A percentile compares a stretch with the other conserved stretches of the same genome.
Conservation (phyloP, 148 eudicot species). For the Rhododendron simsii region DNA sequence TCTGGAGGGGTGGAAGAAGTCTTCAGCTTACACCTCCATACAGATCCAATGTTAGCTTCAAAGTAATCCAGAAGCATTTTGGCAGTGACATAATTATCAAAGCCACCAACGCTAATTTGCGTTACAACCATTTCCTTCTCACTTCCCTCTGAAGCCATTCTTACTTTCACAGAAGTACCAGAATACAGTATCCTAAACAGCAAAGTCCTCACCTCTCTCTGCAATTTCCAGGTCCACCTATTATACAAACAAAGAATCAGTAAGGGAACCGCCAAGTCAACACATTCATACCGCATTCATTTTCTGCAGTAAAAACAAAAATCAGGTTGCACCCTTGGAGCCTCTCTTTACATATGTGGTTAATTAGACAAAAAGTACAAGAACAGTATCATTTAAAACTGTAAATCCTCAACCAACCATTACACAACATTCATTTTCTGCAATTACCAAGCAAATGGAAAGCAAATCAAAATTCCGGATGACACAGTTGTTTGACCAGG, state of each 20-base stretch:
- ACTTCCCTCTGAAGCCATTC: slow-evolving; percentile 48
- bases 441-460: neutral
- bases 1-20: slow-evolving; percentile 82
- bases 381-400: slow-evolving; percentile 9
- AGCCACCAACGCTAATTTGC: slow-evolving; percentile 81
- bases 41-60: slow-evolving; percentile 50
- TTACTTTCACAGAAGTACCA: slow-evolving; percentile 6
- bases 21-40: slow-evolving; percentile 84
- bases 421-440: neutral
- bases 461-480: neutral
- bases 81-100: slow-evolving; percentile 53
- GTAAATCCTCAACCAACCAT: neutral
- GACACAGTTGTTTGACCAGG: neutral
- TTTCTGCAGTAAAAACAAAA: neutral
- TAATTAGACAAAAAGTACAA: neutral
- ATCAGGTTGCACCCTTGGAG: neutral
- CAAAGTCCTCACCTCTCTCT: too few relatives aligned
- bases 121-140: slow-evolving; percentile 50
- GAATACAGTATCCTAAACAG: neutral
- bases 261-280: neutral
- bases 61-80: slow-evolving; percentile 52
- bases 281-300: neutral
- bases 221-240: neutral
- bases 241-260: neutral
- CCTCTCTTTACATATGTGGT: neutral